Conservation (phyloP, 345 rosid genomes). For the Ceriops tagal region DNA sequence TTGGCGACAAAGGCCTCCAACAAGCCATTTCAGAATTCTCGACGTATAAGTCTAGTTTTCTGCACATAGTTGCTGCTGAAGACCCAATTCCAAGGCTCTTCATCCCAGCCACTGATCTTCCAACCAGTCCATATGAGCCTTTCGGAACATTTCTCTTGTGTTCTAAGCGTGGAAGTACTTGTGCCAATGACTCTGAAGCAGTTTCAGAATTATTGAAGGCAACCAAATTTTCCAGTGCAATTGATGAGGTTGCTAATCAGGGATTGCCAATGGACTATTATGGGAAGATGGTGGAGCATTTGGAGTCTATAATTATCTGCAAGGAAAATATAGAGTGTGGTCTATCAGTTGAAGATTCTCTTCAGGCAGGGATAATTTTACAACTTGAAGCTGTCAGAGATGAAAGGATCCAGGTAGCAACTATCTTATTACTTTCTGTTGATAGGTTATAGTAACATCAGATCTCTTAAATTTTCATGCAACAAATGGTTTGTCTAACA, state of each 20-base stretch:
- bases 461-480: no score
- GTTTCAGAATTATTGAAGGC: constrained; percentile 26
- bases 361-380: constrained; percentile 20
- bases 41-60: constrained; percentile 46
- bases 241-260: constrained; percentile 11
- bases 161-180: constrained; percentile 31
- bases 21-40: constrained; percentile 28
- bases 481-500: no score
- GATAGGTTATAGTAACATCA: no score
- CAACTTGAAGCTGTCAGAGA: constrained; percentile 33
- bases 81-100: constrained; percentile 37
- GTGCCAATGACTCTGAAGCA: constrained; percentile 48
- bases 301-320: constrained; percentile 12
- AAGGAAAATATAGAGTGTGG: constrained; percentile 17
- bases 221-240: constrained; percentile 1
- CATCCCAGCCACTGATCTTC: constrained; percentile 11
- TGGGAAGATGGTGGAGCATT: not conserved
- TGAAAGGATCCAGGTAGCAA: constrained; percentile 22
- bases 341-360: constrained; percentile 3
- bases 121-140: constrained; percentile 31
- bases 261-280: constrained; percentile 26
- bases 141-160: constrained; percentile 58
- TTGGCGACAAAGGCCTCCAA: constrained; percentile 42
- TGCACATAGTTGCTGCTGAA: constrained; percentile 39
- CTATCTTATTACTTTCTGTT: not conserved